Evolutionary conservation across 164 flowering plant species (phyloP).

Genomic region (Macadamia tetraphylla): DNA sequence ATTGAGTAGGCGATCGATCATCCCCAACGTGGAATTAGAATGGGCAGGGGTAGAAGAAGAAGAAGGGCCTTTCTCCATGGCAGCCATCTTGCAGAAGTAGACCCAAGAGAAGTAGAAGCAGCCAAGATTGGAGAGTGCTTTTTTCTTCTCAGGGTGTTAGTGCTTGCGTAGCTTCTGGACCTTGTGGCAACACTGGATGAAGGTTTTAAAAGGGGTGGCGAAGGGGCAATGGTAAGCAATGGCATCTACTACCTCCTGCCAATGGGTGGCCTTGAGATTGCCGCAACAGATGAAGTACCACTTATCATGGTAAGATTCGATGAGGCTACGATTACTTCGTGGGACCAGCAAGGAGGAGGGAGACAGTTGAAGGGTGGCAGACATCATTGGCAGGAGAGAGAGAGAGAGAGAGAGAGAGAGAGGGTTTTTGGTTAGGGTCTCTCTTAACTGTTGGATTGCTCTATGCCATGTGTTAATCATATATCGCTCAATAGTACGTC

Average conservation of each 20-base stretch:
- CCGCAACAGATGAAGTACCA: slow-evolving; percentile 72
- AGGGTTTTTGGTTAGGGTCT: too few relatives aligned
- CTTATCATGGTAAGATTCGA: slow-evolving; percentile 56
- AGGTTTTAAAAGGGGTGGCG: slow-evolving; percentile 42
- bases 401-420: too few relatives aligned
- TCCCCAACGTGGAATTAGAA: too few relatives aligned
- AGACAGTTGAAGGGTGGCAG: slow-evolving; percentile 24
- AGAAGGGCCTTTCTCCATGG: slow-evolving; percentile 40
- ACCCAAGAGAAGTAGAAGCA: slow-evolving; percentile 53
- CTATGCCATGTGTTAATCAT: too few relatives aligned
- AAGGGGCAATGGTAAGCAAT: slow-evolving; percentile 37
- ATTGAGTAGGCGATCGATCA: too few relatives aligned
- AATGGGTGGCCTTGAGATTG: slow-evolving; percentile 65
- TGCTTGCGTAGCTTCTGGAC: slow-evolving; percentile 85
- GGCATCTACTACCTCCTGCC: slow-evolving; percentile 66
- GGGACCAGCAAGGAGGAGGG: slow-evolving; percentile 87
- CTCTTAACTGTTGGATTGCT: too few relatives aligned
- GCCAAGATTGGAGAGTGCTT: slow-evolving; percentile 20
- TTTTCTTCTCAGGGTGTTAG: slow-evolving; percentile 70
- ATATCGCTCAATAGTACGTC: too few relatives aligned
- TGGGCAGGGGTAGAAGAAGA: background rate
- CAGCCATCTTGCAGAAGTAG: slow-evolving; percentile 44
- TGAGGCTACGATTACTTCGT: slow-evolving; percentile 58
- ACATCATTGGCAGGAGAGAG: too few relatives aligned
- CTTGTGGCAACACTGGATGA: slow-evolving; percentile 90